Evolutionary conservation across 2,329 filamentous ascomycete genomes (phyloP).

Genomic region (Pseudogymnoascus sp.): DNA sequence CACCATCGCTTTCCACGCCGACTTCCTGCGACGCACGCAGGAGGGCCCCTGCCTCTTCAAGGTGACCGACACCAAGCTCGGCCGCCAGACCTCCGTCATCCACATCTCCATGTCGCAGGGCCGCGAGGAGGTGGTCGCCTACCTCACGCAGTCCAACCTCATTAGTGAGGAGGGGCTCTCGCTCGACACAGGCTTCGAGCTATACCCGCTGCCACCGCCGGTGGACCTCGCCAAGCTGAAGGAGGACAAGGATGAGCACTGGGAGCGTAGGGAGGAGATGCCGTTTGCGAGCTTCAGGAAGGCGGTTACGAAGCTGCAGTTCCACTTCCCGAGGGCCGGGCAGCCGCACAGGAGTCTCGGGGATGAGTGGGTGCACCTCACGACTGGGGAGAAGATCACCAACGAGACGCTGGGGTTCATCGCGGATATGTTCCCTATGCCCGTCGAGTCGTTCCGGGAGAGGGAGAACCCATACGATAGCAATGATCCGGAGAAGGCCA

Average conservation of each 20-base stretch:
- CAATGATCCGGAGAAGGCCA: slow-evolving; percentile 16
- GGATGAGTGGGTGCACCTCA: slow-evolving; percentile 63
- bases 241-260: slow-evolving; percentile 39
- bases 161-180: slow-evolving; percentile 49
- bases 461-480: slow-evolving; percentile 24
- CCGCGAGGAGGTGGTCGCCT: slow-evolving; percentile 56
- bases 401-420: slow-evolving; percentile 58
- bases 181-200: slow-evolving; percentile 46
- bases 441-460: slow-evolving; percentile 46
- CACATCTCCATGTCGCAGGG: slow-evolving; percentile 52
- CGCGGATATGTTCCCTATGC: slow-evolving; percentile 61
- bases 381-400: slow-evolving; percentile 54
- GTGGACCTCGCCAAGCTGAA: slow-evolving; percentile 37
- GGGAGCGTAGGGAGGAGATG: slow-evolving; percentile 27
- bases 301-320: slow-evolving; percentile 39
- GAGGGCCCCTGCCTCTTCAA: slow-evolving; percentile 49
- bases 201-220: slow-evolving; percentile 31
- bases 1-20: slow-evolving; percentile 56
- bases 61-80: slow-evolving; percentile 58
- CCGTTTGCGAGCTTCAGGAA: slow-evolving; percentile 27
- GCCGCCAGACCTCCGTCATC: slow-evolving; percentile 54
- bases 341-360: slow-evolving; percentile 35
- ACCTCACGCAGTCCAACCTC: slow-evolving; percentile 59
- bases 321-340: slow-evolving; percentile 44
- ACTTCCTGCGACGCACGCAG: slow-evolving; percentile 58